phyloP scores from a whole-genome alignment of 2,329 filamentous ascomycete species.

The Penicillium sp. region DNA sequence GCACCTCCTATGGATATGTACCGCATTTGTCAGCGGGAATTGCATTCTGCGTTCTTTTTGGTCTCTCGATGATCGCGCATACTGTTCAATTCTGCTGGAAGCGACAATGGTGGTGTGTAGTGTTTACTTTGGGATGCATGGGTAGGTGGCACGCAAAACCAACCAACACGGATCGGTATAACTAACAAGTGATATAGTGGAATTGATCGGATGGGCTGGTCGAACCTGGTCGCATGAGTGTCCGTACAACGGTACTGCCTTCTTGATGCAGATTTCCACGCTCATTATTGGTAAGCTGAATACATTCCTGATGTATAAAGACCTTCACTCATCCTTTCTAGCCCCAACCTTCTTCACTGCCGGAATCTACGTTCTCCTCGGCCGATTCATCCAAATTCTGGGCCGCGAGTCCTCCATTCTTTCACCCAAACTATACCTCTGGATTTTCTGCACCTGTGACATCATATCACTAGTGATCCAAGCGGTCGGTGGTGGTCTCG shows the following conservation, averaged over 20 bases:
- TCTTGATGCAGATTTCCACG: constrained; percentile 20
- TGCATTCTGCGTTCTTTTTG: constrained; percentile 35
- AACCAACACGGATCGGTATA: background rate
- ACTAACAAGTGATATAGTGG: constrained; percentile 1
- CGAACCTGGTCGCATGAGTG: constrained; percentile 51
- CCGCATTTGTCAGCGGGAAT: constrained; percentile 37
- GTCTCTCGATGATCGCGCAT: constrained; percentile 37
- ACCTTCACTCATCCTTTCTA: constrained; percentile 7
- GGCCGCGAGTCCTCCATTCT: constrained; percentile 48
- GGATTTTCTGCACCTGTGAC: constrained; percentile 56
- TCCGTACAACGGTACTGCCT: constrained; percentile 48
- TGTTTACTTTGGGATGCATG: constrained; percentile 39
- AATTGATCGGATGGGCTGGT: constrained; percentile 25
- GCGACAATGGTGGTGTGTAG: constrained; percentile 40
- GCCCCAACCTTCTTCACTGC: constrained; percentile 54
- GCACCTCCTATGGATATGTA: constrained; percentile 35
- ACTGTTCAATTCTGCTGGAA: constrained; percentile 37
- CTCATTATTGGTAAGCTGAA: constrained; percentile 18
- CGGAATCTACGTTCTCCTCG: constrained; percentile 53
- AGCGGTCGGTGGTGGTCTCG: constrained; percentile 56
- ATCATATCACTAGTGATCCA: constrained; percentile 57
- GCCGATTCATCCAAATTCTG: constrained; percentile 47
- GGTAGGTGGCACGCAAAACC: constrained; percentile 24
- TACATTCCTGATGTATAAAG: no score
- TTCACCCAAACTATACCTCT: constrained; percentile 46